A percentile compares a stretch with the other conserved stretches of the same genome.
Evolutionary conservation across 1,139 yeast genomes (phyloP).

Genomic region (Lodderomyces margitis): DNA sequence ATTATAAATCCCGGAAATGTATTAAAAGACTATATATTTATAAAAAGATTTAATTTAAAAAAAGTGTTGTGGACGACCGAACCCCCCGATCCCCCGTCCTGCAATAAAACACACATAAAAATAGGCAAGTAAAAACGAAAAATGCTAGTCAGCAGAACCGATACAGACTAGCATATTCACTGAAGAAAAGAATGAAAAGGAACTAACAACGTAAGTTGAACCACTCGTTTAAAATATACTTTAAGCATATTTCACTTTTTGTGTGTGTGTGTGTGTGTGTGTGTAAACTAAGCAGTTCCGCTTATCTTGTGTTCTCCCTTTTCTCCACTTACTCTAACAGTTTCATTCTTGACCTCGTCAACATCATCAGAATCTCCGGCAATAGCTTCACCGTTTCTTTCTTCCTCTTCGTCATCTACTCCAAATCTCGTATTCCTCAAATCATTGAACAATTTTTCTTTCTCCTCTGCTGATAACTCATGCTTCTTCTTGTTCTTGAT

Average conservation of each 20-base stretch:
- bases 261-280: slow-evolving; percentile 3
- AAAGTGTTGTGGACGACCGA: slow-evolving; percentile 2
- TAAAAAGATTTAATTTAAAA: too few species aligned
- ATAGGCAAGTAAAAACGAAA: too few species aligned
- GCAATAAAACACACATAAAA: slow-evolving; percentile 1
- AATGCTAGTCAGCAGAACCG: background rate
- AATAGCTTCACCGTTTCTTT: background rate
- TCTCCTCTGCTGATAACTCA: slow-evolving; percentile 53
- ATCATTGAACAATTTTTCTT: slow-evolving; percentile 51
- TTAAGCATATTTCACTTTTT: too few species aligned
- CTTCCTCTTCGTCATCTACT: slow-evolving; percentile 15
- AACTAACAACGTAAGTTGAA: background rate
- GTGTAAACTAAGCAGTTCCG: background rate
- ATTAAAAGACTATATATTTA: background rate
- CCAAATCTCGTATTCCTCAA: slow-evolving; percentile 25
- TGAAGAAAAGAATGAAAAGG: background rate
- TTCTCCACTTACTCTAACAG: slow-evolving; percentile 8
- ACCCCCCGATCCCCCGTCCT: slow-evolving; percentile 4
- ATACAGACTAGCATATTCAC: background rate
- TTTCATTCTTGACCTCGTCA: slow-evolving; percentile 10
- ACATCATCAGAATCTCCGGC: slow-evolving; percentile 12
- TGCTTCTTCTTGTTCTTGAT: slow-evolving; percentile 64
- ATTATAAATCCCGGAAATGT: slow-evolving; percentile 1
- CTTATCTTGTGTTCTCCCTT: slow-evolving; percentile 5
- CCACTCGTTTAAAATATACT: background rate